These are phyloP conservation scores for Gossypium bickii DNA, from an alignment of 345 rosid genomes.

Conservation along the genomic window DNA sequence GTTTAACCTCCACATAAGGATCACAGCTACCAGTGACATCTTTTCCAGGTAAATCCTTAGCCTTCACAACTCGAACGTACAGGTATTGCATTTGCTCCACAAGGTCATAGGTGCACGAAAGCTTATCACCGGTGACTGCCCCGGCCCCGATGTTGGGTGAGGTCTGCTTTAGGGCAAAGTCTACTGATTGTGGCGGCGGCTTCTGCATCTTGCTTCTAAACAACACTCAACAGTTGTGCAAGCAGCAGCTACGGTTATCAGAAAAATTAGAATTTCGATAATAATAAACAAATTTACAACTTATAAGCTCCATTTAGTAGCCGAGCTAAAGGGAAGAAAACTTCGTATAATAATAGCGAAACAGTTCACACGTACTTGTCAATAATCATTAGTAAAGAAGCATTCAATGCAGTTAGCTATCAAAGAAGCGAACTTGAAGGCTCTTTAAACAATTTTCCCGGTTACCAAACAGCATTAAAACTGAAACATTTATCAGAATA, in stretches of 20 bases:
- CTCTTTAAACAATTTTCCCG: conserved; percentile 7
- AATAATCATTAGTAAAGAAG: neutral
- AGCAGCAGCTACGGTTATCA: conserved; percentile 7
- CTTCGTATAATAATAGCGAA: neutral
- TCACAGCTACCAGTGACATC: conserved; percentile 85
- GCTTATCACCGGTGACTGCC: conserved; percentile 60
- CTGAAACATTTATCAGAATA: neutral
- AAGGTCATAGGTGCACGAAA: conserved; percentile 84
- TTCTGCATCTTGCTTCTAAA: conserved; percentile 59
- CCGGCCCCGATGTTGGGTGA: conserved; percentile 87
- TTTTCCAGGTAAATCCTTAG: conserved; percentile 77
- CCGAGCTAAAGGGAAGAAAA: conserved; percentile 17
- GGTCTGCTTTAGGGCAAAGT: conserved; percentile 86
- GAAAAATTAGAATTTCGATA: conserved; percentile 10
- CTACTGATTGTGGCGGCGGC: conserved; percentile 58
- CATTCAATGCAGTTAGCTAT: conserved; percentile 1
- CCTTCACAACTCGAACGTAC: conserved; percentile 83
- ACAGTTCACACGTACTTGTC: neutral
- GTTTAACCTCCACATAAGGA: conserved; percentile 87
- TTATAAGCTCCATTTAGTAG: neutral
- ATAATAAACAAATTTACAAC: conserved; percentile 3
- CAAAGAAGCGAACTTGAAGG: conserved; percentile 3
- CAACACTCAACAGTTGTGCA: neutral
- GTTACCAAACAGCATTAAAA: conserved; percentile 16
- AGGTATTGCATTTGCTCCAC: conserved; percentile 99